These are phyloP conservation scores for Polyporus tsugae DNA, from an alignment of 1,284 basidiomycete species.

Conservation along the genomic window DNA sequence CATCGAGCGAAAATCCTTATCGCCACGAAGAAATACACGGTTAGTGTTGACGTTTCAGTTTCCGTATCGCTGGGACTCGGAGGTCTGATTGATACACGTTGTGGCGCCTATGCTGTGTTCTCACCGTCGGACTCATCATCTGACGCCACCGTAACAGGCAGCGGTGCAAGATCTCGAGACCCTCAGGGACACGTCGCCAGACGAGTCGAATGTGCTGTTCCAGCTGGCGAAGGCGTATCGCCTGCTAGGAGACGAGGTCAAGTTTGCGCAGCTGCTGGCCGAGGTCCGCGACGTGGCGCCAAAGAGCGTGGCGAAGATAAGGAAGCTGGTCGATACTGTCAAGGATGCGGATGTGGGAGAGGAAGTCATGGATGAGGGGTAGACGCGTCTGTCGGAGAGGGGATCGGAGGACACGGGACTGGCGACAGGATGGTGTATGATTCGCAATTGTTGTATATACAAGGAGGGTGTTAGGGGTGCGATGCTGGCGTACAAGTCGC, in stretches of 20 bases:
- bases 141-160: constrained; percentile 54
- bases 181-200: constrained; percentile 82
- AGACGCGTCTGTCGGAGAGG: constrained; percentile 33
- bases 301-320: constrained; percentile 79
- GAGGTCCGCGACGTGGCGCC: constrained; percentile 87
- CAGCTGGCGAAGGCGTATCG: constrained; percentile 93
- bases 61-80: constrained; percentile 26
- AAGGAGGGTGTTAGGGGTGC: constrained; percentile 12
- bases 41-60: constrained; percentile 52
- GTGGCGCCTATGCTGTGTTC: constrained; percentile 43
- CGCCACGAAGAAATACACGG: constrained; percentile 81
- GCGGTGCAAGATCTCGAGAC: constrained; percentile 84
- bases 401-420: constrained; percentile 8
- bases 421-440: constrained; percentile 18
- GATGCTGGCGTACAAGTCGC: constrained; percentile 19
- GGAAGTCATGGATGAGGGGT: constrained; percentile 81
- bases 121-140: constrained; percentile 9
- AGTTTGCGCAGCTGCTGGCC: constrained; percentile 85
- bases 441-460: constrained; percentile 29
- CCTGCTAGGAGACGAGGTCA: constrained; percentile 77
- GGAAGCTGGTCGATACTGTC: constrained; percentile 75
- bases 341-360: constrained; percentile 67
- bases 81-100: constrained; percentile 40
- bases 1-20: constrained; percentile 90
- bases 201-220: constrained; percentile 95